These are phyloP conservation scores for Pythium myriotylum DNA, from an alignment of 352 stramenopile species.

Conservation along the genomic window DNA sequence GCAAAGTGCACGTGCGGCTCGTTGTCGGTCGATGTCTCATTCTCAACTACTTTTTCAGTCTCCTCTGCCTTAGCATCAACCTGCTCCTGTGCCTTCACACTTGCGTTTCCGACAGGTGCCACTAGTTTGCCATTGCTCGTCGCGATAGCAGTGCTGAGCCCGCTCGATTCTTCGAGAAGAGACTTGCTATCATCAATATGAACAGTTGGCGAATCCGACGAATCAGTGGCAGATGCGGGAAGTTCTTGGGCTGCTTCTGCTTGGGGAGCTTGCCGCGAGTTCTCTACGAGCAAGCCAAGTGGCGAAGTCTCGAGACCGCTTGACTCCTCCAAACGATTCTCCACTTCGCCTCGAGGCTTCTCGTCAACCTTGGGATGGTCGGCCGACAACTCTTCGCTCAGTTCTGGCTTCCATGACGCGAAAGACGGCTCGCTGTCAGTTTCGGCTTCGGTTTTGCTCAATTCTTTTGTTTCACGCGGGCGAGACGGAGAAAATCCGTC, in stretches of 20 bases:
- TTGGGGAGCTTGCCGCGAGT: neutral
- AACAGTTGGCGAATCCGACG: too few species aligned
- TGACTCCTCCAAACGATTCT: conserved; percentile 2
- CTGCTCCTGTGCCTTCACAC: too few species aligned
- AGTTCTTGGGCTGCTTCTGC: neutral
- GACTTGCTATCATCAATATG: too few species aligned
- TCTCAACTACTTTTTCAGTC: too few species aligned
- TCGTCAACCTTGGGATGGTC: neutral
- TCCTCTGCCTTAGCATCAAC: too few species aligned
- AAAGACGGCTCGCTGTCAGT: neutral
- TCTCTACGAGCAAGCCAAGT: neutral
- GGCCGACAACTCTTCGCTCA: neutral
- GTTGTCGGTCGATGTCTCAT: too few species aligned
- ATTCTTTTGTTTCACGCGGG: neutral
- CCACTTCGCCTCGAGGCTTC: neutral
- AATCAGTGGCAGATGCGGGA: neutral
- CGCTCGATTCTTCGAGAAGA: too few species aligned
- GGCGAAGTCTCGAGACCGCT: neutral
- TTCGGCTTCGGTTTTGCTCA: neutral
- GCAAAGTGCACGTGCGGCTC: too few species aligned
- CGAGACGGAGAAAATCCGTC: neutral
- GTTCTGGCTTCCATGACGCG: neutral
- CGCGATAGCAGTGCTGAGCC: too few species aligned
- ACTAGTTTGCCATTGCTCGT: too few species aligned
- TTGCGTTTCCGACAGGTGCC: too few species aligned